Base-by-base conservation (phyloP, 768 basidiomycete species). In the Kwoniella europaea region DNA sequence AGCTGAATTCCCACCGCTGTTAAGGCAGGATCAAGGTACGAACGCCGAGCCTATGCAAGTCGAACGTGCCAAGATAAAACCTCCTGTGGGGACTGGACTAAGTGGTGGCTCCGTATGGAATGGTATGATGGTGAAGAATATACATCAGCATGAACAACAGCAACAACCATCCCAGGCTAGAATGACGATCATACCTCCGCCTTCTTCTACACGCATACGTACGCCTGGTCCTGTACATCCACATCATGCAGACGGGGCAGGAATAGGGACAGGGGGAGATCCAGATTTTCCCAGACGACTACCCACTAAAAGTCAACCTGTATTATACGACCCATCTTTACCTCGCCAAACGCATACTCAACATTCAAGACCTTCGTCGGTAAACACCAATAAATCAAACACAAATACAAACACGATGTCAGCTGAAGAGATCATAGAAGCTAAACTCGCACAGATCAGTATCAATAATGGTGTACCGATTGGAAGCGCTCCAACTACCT, bases 371-470 rank as follows among this genome's bases (percentile, higher is more conserved):
- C 62, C 77, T 1, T 42, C 67, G 1, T 71, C 74, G n/a, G 71
- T 52, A 2, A 68, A 63, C 24, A 64, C 66, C 43, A 63, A 67
- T 43, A 68, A 65, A 65, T 57, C 63, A 9, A 67, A 52, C 18
- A 57, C 66, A 16, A 24, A 64, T 9, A 18, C 61, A 20, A 18
- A 12, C 2, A 10, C 42, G 12, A 54, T 77, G 71, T 68, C 71
- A 13, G 29, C 68, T 18, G 79, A 79, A 43, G 78, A 79, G 10
- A 65, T 71, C 6, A 78, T 82, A 27, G 80, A 82, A 68, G 80
- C 80, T 1, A 78, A 73, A 56, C 60, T 82, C 50, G 72, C 72
- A 52, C 78, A 76, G 2, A 50, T 82, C n/a, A 70, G 70, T n/a
- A 53, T 82, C 52, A 72, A 61, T 72, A 65, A 69, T 16, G 76